These are phyloP conservation scores for Passiflora organensis DNA, from an alignment of 345 rosid genomes.

Conservation along the genomic window DNA sequence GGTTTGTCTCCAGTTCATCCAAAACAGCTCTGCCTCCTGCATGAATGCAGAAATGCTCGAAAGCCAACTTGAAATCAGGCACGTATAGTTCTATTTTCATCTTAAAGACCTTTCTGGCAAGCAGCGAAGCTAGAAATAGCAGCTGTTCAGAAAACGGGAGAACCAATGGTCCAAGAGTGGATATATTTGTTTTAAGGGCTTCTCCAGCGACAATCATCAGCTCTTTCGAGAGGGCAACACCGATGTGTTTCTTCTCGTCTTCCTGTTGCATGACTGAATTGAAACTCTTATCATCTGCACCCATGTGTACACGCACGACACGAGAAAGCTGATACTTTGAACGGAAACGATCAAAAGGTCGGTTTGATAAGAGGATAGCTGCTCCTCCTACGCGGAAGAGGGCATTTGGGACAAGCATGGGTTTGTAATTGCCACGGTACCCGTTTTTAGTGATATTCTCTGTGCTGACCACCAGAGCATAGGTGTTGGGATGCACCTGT, in stretches of 20 bases:
- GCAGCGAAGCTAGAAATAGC: no score
- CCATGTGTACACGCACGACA: constrained; percentile 14
- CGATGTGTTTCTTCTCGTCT: not conserved
- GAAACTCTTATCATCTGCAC: constrained; percentile 16
- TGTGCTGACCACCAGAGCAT: constrained; percentile 23
- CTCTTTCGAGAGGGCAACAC: no score
- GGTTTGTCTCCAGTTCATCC: no score
- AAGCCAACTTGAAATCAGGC: no score
- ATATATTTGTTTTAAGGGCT: no score
- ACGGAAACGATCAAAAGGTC: constrained; percentile 12
- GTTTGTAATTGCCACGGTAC: constrained; percentile 16
- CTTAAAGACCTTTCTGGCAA: no score
- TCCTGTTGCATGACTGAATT: constrained; percentile 16
- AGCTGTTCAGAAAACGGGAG: no score
- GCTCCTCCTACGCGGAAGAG: constrained; percentile 24
- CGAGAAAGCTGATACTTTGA: constrained; percentile 20
- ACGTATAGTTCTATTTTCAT: no score
- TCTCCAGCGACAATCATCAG: no score
- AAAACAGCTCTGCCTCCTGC: no score
- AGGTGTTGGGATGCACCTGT: constrained; percentile 19
- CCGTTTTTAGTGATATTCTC: constrained; percentile 19
- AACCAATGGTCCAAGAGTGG: no score
- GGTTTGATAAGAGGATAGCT: constrained; percentile 20
- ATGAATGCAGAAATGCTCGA: no score
- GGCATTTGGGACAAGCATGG: constrained; percentile 24